Conservation (phyloP, 139 green algal genomes). For the Asterochloris erici region DNA sequence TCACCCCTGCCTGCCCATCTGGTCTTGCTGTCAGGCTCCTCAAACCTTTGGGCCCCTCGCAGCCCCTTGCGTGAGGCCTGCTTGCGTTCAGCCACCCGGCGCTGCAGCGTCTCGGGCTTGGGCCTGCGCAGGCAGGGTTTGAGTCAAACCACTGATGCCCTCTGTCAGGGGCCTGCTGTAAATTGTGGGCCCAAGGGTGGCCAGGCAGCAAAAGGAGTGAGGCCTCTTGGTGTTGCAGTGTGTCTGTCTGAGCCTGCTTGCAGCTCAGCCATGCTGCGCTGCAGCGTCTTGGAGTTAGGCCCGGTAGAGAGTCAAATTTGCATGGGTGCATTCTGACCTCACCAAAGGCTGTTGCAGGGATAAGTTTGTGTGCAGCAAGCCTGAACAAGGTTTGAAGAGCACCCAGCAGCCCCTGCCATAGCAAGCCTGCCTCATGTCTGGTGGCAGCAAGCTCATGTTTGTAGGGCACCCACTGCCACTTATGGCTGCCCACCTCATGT, state of each 20-base stretch:
- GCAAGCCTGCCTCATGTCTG: neutral
- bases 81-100: constrained; percentile 20
- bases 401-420: neutral
- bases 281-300: neutral
- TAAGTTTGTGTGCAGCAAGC: neutral
- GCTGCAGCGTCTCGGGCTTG: constrained; percentile 42
- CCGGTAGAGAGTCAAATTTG: neutral
- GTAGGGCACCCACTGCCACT: neutral
- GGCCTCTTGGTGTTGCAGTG: neutral
- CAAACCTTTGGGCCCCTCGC: constrained; percentile 33
- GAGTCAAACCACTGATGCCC: neutral
- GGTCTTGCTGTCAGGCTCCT: neutral
- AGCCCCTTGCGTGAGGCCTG: constrained; percentile 17
- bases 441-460: no score
- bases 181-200: neutral
- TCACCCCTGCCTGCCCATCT: no score
- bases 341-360: neutral
- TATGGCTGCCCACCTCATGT: constrained; percentile 35
- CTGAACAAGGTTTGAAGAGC: neutral
- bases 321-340: neutral
- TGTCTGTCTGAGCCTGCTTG: neutral
- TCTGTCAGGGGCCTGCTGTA: neutral
- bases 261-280: neutral
- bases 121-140: constrained; percentile 18
- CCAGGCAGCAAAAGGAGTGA: neutral